phyloP scores from a whole-genome alignment of 23 red algal genomes.

The Agarophyton chilense region DNA sequence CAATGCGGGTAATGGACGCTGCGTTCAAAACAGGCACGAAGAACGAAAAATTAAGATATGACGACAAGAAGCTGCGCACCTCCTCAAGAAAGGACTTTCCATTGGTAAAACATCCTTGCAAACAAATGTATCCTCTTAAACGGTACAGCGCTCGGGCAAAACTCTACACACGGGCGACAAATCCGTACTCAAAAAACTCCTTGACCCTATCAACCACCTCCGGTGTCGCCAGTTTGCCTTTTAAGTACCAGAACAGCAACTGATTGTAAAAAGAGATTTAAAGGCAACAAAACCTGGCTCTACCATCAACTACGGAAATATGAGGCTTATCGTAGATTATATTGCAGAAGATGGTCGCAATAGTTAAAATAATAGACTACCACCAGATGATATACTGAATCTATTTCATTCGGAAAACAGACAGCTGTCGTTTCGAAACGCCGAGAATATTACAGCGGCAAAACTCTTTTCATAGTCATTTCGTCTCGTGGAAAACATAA shows the following conservation, averaged over 20 bases:
- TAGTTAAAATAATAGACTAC: neutral
- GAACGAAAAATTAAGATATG: too few species aligned
- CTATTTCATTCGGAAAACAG: neutral
- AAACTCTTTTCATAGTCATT: neutral
- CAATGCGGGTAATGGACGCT: too few species aligned
- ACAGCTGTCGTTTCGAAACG: neutral
- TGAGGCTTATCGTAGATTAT: neutral
- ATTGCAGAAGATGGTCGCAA: neutral
- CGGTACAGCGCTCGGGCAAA: too few species aligned
- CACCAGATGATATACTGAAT: neutral
- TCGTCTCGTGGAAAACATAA: neutral
- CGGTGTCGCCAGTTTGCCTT: neutral
- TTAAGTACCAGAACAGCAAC: neutral
- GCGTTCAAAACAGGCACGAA: too few species aligned
- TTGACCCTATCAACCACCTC: neutral
- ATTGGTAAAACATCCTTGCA: too few species aligned
- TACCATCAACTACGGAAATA: neutral
- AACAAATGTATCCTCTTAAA: too few species aligned
- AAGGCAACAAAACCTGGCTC: neutral
- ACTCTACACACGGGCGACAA: too few species aligned
- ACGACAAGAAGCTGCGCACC: too few species aligned
- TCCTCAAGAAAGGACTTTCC: too few species aligned
- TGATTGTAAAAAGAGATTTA: neutral
- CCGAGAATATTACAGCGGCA: neutral
- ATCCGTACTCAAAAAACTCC: conserved; percentile 10